Base-by-base conservation (phyloP, 345 rosid species). In the Corchorus capsularis region DNA sequence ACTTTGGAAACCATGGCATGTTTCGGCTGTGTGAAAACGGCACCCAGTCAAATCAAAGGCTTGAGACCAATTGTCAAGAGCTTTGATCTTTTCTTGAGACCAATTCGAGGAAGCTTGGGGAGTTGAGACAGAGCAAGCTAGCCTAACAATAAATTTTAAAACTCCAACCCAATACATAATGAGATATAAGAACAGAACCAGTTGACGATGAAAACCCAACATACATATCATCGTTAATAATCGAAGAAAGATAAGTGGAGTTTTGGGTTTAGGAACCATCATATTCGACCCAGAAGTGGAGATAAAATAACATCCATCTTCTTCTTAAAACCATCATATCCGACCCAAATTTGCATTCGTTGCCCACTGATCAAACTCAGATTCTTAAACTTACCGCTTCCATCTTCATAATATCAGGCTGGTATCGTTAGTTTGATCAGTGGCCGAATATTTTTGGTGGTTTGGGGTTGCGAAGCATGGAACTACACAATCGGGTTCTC, bases 191-290 rank as follows among this genome's bases (percentile, higher is more conserved):
- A 14, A 83, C 55, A 52, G 86, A 72, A 7, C 95, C 88, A 0
- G 94, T 87, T 0, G 97, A 69, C 1, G 97, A 85, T 6, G 93
- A 93, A 81, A 93, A 90, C 6, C 97, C 98, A 19, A 93, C 89
- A 52, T 49, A 89, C 92, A 89, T 88, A 3, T 53, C 53, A 22
- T 80, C 69, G 4, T 9, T 17, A 56, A 94, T 5, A 59, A 84
- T 12, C 2, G 74, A 3, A 1, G 88, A 84, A 60, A 94, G 84
- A 87, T 94, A 71, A 92, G 87, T 5, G 91, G 85, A 12, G 0
- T 61, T 0, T 0, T 60, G 2, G 97, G 98, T 67, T 89, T 86
- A 16, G 27, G 67, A 4, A 76, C 49, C 22, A 64, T 52, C n/a
- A n/a, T n/a, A n/a, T n/a, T n/a, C n/a, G n/a, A n/a, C n/a, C n/a